Conservation (phyloP, 768 basidiomycete genomes). For the Russula emetica region DNA sequence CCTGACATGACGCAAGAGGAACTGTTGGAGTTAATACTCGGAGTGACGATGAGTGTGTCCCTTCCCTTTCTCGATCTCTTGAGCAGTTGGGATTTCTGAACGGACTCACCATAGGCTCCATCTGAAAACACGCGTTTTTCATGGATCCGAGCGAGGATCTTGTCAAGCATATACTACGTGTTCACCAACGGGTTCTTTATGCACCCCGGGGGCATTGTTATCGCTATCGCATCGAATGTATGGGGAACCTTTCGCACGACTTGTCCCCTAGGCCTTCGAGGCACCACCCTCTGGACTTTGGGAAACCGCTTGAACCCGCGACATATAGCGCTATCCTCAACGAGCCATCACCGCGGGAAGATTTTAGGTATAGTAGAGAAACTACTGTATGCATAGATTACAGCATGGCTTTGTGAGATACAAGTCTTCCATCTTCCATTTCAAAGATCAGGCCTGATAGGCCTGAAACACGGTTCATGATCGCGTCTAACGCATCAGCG, state of each 20-base stretch:
- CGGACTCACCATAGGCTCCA: neutral
- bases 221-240: slow-evolving; percentile 7
- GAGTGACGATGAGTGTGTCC: no score
- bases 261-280: neutral
- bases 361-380: no score
- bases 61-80: neutral
- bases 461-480: no score
- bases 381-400: no score
- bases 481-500: no score
- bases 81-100: neutral
- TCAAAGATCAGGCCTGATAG: no score
- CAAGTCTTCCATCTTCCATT: no score
- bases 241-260: neutral
- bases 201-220: no score
- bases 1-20: neutral
- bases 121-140: slow-evolving; percentile 13
- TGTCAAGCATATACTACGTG: slow-evolving; percentile 4
- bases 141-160: neutral
- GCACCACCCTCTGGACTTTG: no score
- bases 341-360: no score
- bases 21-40: no score
- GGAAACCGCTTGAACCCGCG: neutral
- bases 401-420: no score
- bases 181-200: slow-evolving; percentile 1
- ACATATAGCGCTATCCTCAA: neutral